These are phyloP conservation scores for Colletotrichum lupini DNA, from an alignment of 2,329 filamentous ascomycete species.

Conservation along the genomic window DNA sequence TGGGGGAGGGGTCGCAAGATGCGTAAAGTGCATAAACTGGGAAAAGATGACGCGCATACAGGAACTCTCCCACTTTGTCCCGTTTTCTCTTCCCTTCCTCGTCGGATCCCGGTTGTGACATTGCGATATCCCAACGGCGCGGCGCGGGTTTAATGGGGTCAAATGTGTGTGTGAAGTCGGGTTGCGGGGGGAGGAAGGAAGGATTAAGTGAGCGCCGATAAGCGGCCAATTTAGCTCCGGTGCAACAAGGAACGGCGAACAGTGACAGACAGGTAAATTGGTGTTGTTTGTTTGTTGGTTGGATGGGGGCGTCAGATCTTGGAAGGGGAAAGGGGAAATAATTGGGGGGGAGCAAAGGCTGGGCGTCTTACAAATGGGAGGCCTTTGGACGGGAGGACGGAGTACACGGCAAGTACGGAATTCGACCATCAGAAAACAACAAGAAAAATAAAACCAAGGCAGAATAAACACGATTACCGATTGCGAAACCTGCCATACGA, in stretches of 20 bases:
- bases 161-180: neutral
- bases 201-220: neutral
- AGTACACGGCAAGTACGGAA: neutral
- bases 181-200: neutral
- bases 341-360: neutral
- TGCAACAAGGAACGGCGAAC: neutral
- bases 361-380: neutral
- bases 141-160: neutral
- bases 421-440: neutral
- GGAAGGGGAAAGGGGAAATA: neutral
- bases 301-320: neutral
- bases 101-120: conserved; percentile 29
- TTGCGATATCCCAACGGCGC: conserved; percentile 2
- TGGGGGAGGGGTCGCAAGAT: neutral
- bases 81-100: conserved; percentile 43
- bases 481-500: neutral
- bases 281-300: neutral
- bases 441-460: neutral
- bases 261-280: neutral
- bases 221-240: neutral
- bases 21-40: neutral
- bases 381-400: neutral
- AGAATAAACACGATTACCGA: neutral
- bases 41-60: conserved; percentile 42
- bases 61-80: conserved; percentile 46